Conservation (phyloP, 192 early-diverging fungal species). For the Umbelopsis vinacea region DNA sequence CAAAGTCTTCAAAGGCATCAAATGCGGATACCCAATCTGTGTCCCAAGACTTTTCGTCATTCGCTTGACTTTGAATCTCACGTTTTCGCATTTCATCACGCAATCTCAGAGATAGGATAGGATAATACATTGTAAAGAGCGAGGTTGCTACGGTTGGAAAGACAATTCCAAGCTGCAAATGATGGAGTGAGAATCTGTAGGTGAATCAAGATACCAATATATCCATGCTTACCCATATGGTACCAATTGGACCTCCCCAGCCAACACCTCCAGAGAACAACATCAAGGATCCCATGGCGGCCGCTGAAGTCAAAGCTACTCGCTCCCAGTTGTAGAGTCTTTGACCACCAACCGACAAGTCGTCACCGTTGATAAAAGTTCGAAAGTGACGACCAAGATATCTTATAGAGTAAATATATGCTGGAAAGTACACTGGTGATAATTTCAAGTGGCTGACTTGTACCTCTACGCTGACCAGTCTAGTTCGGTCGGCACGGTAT, state of each 20-base stretch:
- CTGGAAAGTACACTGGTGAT: slow-evolving; percentile 57
- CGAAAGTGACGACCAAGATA: slow-evolving; percentile 50
- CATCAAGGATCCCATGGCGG: slow-evolving; percentile 38
- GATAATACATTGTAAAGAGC: slow-evolving; percentile 53
- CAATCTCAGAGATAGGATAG: slow-evolving; percentile 45
- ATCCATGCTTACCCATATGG: slow-evolving; percentile 34
- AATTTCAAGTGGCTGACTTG: slow-evolving; percentile 40
- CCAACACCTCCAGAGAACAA: slow-evolving; percentile 33
- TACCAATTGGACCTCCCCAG: slow-evolving; percentile 38
- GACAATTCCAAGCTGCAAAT: slow-evolving; percentile 46
- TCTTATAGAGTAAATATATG: slow-evolving; percentile 48
- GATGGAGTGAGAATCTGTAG: not conserved
- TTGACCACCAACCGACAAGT: slow-evolving; percentile 47
- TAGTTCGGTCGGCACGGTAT: slow-evolving; percentile 47
- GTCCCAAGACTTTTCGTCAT: slow-evolving; percentile 50
- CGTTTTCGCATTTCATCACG: slow-evolving; percentile 48
- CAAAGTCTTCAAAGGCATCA: slow-evolving; percentile 43
- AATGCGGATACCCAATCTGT: slow-evolving; percentile 53
- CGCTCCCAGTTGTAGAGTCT: slow-evolving; percentile 56
- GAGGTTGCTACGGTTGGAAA: slow-evolving; percentile 49
- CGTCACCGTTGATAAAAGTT: slow-evolving; percentile 59
- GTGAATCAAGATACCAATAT: not conserved
- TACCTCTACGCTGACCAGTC: slow-evolving; percentile 50
- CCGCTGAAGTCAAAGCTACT: slow-evolving; percentile 46
- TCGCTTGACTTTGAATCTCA: slow-evolving; percentile 44